Conservation (phyloP, 805 yeast genomes). For the Ogataea sp. region DNA sequence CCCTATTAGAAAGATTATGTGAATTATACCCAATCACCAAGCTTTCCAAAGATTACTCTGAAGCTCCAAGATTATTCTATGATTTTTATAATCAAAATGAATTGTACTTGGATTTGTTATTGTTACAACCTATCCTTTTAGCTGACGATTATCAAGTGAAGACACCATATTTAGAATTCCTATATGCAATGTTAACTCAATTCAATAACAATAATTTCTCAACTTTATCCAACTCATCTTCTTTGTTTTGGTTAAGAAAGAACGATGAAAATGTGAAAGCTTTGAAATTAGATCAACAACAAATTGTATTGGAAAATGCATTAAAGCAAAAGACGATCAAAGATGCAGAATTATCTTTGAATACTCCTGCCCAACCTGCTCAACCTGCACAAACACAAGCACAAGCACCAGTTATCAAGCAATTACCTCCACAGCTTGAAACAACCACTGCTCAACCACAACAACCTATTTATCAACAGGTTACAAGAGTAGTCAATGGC, state of each 20-base stretch:
- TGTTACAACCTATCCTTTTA: slow-evolving; percentile 78
- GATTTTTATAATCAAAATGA: slow-evolving; percentile 52
- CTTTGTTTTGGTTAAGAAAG: slow-evolving; percentile 25
- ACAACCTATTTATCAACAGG: slow-evolving; percentile 5
- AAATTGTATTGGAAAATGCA: slow-evolving; percentile 17
- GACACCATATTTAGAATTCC: slow-evolving; percentile 85
- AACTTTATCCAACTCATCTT: slow-evolving; percentile 22
- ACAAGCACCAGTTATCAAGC: slow-evolving; percentile 10
- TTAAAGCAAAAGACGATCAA: slow-evolving; percentile 19
- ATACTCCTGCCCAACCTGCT: slow-evolving; percentile 11
- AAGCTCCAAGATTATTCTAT: slow-evolving; percentile 56
- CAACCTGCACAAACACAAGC: slow-evolving; percentile 20
- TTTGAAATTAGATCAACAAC: slow-evolving; percentile 19
- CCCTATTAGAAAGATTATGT: slow-evolving; percentile 47
- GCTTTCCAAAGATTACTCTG: slow-evolving; percentile 25
- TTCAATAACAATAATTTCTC: slow-evolving; percentile 40
- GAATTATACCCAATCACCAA: slow-evolving; percentile 30
- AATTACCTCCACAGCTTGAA: slow-evolving; percentile 5
- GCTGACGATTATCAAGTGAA: slow-evolving; percentile 85
- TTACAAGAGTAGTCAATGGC: not conserved
- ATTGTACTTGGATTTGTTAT: slow-evolving; percentile 62
- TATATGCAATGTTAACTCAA: slow-evolving; percentile 73
- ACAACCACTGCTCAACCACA: slow-evolving; percentile 4
- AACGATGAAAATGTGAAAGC: slow-evolving; percentile 20
- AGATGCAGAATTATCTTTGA: slow-evolving; percentile 15